These are phyloP conservation scores for Annulohypoxylon moriforme DNA, from an alignment of 495 filamentous ascomycete genomes.

Conservation along the genomic window DNA sequence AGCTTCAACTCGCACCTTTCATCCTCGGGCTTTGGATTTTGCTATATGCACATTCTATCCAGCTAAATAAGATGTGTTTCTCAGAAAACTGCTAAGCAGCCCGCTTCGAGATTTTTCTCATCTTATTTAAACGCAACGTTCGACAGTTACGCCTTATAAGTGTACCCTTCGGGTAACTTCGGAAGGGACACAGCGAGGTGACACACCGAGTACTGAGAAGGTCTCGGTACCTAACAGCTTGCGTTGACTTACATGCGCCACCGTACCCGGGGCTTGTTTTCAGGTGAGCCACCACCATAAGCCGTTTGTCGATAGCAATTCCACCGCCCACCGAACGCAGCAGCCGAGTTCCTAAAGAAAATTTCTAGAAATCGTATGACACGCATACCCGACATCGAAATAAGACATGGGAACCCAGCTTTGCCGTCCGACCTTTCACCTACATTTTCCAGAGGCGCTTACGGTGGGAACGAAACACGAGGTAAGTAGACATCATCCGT, in stretches of 20 bases:
- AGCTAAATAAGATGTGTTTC: too few relatives aligned
- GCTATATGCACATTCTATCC: too few relatives aligned
- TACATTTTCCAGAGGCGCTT: too few relatives aligned
- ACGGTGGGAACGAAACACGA: neutral
- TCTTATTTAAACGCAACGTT: too few relatives aligned
- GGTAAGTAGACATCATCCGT: neutral
- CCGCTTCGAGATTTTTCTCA: too few relatives aligned
- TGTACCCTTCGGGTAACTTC: neutral
- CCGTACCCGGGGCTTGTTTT: neutral
- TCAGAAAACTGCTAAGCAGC: too few relatives aligned
- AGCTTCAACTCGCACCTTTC: too few relatives aligned
- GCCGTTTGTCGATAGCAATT: neutral
- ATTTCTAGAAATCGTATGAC: neutral
- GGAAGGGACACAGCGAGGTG: neutral
- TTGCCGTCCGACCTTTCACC: neutral
- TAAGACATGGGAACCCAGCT: neutral
- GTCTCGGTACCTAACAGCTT: neutral
- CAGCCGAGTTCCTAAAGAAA: neutral
- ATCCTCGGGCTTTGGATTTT: too few relatives aligned
- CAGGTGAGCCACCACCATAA: neutral
- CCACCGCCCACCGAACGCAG: neutral
- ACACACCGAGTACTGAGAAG: neutral
- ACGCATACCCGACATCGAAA: neutral
- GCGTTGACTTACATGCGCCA: neutral
- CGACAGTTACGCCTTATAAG: too few relatives aligned